Base-by-base conservation (phyloP, 2,329 filamentous ascomycete species). In the Paraphoma sp. region DNA sequence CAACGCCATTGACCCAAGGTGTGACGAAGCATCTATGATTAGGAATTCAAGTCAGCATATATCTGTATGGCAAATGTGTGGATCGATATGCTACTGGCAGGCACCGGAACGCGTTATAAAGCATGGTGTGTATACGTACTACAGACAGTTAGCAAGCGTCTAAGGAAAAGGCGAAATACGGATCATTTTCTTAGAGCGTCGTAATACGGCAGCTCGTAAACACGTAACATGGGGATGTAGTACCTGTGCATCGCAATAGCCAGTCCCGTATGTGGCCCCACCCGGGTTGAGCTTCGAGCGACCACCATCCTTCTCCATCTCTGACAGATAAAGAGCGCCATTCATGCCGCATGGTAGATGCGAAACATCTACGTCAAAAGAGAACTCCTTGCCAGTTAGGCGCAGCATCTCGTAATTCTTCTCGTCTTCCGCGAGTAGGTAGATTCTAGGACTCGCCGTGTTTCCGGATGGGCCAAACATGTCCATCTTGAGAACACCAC, bases 371-470 rank as follows among this genome's bases (percentile, higher is more conserved):
- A 90, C 88, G 53, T 90, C 88, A 59, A 91, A 90, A 52, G 87
- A 88, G 77, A 91, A 87, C 75, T 91, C 89, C 69, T 88, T 83
- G 76, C 86, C 86, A 51, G 87, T 80, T 55, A 90, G 80, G 56
- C 85, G 82, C 78, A 90, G 87, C 70, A 84, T 82, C 78, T 89
- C 78, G 76, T 91, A 91, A 56, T 83, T 84, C 64, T 79, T 80
- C 44, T 87, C 84, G 49, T 81, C 78, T 64, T 75, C 64, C 12
- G 84, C 82, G 79, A 91, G 84, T 60, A 91, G 81, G 73, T 89
- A 91, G 43, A 88, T 77, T 64, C 89, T 84, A 53, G 85, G 80
- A 36, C 78, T 78, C 45, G 81, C 64, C 59, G 73, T 59, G 57
- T 65, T 61, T 64, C 77, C 62, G 62, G 69, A 78, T 10, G 56